These are phyloP conservation scores for Lactuca saligna DNA, from an alignment of 129 eudicot species.

Conservation along the genomic window DNA sequence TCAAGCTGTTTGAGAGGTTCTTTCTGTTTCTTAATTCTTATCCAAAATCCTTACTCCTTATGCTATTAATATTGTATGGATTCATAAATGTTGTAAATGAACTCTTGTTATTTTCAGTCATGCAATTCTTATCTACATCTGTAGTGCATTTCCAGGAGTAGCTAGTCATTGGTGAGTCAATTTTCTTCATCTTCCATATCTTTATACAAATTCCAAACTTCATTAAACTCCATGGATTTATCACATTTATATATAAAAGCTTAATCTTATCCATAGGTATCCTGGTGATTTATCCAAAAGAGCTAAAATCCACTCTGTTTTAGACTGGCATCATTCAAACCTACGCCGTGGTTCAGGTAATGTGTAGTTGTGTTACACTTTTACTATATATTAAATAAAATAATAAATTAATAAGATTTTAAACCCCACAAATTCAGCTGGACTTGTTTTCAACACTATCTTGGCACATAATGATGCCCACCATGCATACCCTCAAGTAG, in stretches of 20 bases:
- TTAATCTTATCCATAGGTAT: conserved; percentile 48
- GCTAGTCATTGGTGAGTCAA: conserved; percentile 53
- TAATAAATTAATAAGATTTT: no score
- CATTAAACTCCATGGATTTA: background rate
- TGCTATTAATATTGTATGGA: no score
- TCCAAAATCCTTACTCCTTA: background rate
- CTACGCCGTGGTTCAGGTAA: conserved; percentile 75
- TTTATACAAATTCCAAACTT: background rate
- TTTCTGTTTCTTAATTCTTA: background rate
- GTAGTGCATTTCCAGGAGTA: conserved; percentile 25
- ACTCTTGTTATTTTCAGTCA: conserved; percentile 24
- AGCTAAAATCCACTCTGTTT: conserved; percentile 72
- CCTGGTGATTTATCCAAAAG: conserved; percentile 65
- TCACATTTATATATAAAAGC: background rate
- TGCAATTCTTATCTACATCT: conserved; percentile 8
- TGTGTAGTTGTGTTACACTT: no score
- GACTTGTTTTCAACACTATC: conserved; percentile 34
- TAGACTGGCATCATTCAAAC: conserved; percentile 94
- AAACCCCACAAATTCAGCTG: conserved; percentile 30
- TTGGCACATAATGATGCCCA: conserved; percentile 44
- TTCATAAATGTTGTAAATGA: background rate
- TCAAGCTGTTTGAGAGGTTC: conserved; percentile 87
- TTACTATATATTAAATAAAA: no score
- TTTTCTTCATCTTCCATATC: background rate
- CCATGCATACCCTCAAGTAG: conserved; percentile 41